These are phyloP conservation scores for Lactifluus piperatus DNA, from an alignment of 768 basidiomycete species.

Conservation along the genomic window DNA sequence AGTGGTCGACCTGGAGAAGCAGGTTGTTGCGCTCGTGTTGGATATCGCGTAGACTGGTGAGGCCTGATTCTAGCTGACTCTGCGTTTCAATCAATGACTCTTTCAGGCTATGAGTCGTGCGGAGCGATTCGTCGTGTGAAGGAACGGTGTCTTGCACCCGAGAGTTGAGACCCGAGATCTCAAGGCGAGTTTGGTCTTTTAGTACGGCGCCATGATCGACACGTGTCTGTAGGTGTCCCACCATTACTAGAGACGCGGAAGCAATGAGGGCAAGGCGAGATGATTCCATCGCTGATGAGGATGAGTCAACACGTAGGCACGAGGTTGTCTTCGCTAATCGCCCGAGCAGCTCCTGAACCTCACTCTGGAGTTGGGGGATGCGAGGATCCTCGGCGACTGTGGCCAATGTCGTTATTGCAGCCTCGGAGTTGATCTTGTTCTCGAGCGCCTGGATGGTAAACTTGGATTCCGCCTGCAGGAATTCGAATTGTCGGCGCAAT, in stretches of 20 bases:
- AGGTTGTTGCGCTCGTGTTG: conserved; percentile 8
- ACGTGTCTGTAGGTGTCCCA: conserved; percentile 21
- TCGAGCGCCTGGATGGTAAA: conserved; percentile 55
- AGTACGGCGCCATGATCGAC: conserved; percentile 1
- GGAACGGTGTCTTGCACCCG: not conserved
- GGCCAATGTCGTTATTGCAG: conserved; percentile 10
- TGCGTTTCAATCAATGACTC: conserved; percentile 1
- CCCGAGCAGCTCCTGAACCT: conserved; percentile 12
- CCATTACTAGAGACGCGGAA: conserved; percentile 15
- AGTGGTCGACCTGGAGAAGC: conserved; percentile 4
- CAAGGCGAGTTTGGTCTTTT: not conserved
- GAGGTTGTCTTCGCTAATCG: conserved; percentile 8
- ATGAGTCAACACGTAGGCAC: conserved; percentile 14
- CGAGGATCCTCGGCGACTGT: conserved; percentile 4
- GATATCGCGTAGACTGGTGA: not conserved
- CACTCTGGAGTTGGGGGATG: conserved; percentile 16
- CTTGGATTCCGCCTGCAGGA: conserved; percentile 56
- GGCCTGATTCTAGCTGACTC: not conserved
- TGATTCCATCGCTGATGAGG: not conserved
- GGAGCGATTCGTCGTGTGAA: not conserved
- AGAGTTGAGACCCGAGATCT: conserved; percentile 5
- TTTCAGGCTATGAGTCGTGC: not conserved
- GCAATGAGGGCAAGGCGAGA: conserved; percentile 5
- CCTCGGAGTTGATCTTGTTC: conserved; percentile 35
- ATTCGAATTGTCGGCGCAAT: conserved; percentile 55